Evolutionary conservation across 768 basidiomycete genomes (phyloP), one percentile per base, ranked within the genome.

Genomic region (Mycena amicta): DNA sequence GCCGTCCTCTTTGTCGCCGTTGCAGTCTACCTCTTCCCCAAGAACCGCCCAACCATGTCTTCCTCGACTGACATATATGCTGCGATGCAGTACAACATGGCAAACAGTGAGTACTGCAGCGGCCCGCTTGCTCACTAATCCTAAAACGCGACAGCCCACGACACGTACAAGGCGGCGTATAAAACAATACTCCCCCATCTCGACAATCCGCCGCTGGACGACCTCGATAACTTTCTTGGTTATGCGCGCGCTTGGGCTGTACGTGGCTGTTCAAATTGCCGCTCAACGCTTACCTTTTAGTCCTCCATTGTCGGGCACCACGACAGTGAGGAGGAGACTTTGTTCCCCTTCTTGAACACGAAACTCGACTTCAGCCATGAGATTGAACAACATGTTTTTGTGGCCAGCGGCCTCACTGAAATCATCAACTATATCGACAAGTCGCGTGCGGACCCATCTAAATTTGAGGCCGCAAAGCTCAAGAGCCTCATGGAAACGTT

Each of bases 341-440:
- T 78, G 11, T 78, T 79, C 55, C 76, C 72, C 18, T 70, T 72
- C 52, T 63, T 78, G 27, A 70, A 67, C 45, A 55, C 60, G 47
- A 75, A 74, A 53, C 69, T 79, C 62, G 75, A 78, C 59, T 72
- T 78, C 40, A 73, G 74, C 0, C 58, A 52, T 20, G 78, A 77
- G 60, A 57, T 62, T 2, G 71, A 72, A 27, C 72, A 75, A 54
- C 77, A 79, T 63, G 69, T 72, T 45, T 54, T 55, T 40, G 71
- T 78, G 11, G 75, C 76, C 52, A 62, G 49, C 1, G 63, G 59
- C 5, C 56, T 78, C 4, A 68, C 71, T 22, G 62, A 49, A 20
- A 47, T 77, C 40, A 50, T 75, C 29, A 58, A 45, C 3, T 52
- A 62, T 39, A 65, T 77, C 37, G 50, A 62, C 27, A 59, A 54